Conservation (phyloP, 345 rosid genomes). For the Excoecaria agallocha region DNA sequence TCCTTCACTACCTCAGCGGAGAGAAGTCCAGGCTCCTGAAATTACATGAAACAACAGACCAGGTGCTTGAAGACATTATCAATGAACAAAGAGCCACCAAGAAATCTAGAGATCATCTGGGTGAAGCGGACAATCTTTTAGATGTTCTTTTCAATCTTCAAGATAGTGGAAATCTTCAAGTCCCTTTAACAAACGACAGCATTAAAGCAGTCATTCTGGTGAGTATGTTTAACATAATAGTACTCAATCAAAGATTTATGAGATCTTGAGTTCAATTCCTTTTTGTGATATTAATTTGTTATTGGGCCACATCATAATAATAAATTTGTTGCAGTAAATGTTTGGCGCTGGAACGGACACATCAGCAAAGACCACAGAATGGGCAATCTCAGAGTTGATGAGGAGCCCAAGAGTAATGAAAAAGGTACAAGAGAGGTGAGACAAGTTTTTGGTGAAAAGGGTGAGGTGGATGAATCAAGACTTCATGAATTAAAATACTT, state of each 20-base stretch:
- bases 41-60: conserved; percentile 8
- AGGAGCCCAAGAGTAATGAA: conserved; percentile 15
- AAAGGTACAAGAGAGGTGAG: conserved; percentile 20
- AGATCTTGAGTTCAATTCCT: background rate
- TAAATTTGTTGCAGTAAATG: conserved; percentile 7
- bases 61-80: conserved; percentile 29
- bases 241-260: background rate
- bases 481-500: conserved; percentile 5
- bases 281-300: no score
- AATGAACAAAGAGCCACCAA: conserved; percentile 25
- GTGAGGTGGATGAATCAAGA: background rate
- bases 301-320: no score
- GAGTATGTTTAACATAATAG: background rate
- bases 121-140: conserved; percentile 22
- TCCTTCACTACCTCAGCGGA: background rate
- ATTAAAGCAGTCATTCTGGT: conserved; percentile 41
- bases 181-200: conserved; percentile 17
- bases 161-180: conserved; percentile 15
- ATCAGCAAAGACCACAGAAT: conserved; percentile 6
- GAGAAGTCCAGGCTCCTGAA: no score
- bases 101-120: background rate
- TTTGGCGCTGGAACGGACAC: conserved; percentile 23
- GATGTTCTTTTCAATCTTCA: conserved; percentile 37
- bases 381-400: conserved; percentile 20
- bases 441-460: background rate